phyloP scores from a whole-genome alignment of 352 stramenopile species.

The Lagenidium sp. region DNA sequence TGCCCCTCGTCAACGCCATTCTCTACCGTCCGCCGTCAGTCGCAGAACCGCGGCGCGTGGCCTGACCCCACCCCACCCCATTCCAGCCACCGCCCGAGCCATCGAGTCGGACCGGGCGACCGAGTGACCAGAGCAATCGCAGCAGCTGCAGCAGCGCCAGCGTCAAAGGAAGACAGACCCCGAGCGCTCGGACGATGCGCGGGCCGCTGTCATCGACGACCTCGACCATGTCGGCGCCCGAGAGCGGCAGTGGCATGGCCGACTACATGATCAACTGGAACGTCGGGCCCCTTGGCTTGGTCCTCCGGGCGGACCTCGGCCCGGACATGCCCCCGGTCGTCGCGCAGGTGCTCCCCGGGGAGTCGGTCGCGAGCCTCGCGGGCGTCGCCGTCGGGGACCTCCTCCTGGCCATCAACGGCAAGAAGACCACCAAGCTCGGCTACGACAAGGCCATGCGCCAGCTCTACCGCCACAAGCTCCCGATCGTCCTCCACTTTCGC shows the following conservation, averaged over 20 bases:
- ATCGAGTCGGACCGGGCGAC: too few relatives aligned
- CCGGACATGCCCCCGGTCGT: constrained; percentile 74
- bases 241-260: too few relatives aligned
- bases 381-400: constrained; percentile 56
- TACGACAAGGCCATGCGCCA: constrained; percentile 72
- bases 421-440: constrained; percentile 60
- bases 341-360: constrained; percentile 54
- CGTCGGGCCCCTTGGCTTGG: constrained; percentile 59
- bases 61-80: too few relatives aligned
- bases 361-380: constrained; percentile 63
- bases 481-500: constrained; percentile 71
- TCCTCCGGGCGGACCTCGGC: constrained; percentile 60
- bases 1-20: too few relatives aligned
- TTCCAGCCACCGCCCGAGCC: too few relatives aligned
- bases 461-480: constrained; percentile 70
- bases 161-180: too few relatives aligned
- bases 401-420: constrained; percentile 73
- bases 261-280: constrained; percentile 87
- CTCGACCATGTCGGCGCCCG: neutral
- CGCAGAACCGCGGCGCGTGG: too few relatives aligned
- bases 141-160: too few relatives aligned
- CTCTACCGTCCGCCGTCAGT: too few relatives aligned
- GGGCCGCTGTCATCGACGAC: neutral
- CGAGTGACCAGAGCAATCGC: too few relatives aligned
- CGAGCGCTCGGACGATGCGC: too few relatives aligned